Evolutionary conservation across 176 grass and related monocot species (phyloP), one percentile per base, ranked within the genome.

Genomic region (Cocos nucifera): DNA sequence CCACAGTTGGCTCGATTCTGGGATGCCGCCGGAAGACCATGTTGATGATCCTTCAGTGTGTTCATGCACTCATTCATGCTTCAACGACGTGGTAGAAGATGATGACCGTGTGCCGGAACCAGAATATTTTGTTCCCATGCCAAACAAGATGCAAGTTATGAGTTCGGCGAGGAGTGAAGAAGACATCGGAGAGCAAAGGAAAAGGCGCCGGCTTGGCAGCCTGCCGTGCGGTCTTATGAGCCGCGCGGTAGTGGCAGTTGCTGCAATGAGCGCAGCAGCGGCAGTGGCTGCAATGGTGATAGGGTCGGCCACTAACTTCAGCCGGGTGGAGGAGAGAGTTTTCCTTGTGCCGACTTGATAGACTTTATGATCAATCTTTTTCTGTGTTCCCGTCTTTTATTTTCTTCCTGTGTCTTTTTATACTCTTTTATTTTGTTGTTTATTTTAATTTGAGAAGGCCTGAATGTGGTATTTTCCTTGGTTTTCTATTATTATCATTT

Each of bases 21-120:
- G 9, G 8, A 14, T 44, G 8, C 8, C 9, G 8, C 35, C 35
- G 35, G 35, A 44, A 44, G 54, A 22, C 21, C 22, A 30, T 22
- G 25, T 17, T 9, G 26, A 8, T 5, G 30, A 58, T 15, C 22
- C 26, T 16, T 20, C 35, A 1, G 19, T 10, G 12, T 70, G 65
- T 19, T 55, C 17, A 4, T 70, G 67, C 67, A 58, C 55, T 2
- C 0, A 70, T n/a, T 20, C 51, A 30, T 67, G 65, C 51, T 67
- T 67, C 26, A 28, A 51, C 49, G 63, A 51, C 20, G 27, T 20
- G n/a, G 54, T 4, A 1, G 67, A 70, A 4, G 67, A 26, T 39
- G 53, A 58, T n/a, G 25, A 29, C 15, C 2, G 18, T 5, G 29
- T 58, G 20, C 53, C 28, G 4, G 54, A 69, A 19, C 15, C 30